Evolutionary conservation across 495 filamentous ascomycete species (phyloP).

Genomic region (Schizothecium vesticola): DNA sequence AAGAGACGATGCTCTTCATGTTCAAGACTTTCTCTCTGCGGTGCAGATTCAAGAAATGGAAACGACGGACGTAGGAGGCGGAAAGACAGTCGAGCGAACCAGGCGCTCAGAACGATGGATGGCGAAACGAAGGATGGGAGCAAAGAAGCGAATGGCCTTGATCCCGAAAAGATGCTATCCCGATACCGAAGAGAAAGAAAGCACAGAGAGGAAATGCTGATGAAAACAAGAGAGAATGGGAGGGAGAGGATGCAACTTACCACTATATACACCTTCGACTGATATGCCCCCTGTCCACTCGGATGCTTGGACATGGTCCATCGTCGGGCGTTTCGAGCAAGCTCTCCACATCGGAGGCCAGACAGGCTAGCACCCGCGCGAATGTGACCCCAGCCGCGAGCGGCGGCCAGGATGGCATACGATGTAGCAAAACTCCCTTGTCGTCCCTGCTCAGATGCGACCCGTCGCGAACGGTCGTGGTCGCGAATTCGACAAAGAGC

Average conservation of each 20-base stretch:
- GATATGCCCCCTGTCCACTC: constrained; percentile 3
- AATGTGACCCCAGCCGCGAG: background rate
- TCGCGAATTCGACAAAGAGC: background rate
- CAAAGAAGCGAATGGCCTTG: constrained; percentile 57
- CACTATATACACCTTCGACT: background rate
- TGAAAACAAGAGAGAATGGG: constrained; percentile 18
- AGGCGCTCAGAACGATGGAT: constrained; percentile 14
- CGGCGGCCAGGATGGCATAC: constrained; percentile 9
- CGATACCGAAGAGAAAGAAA: constrained; percentile 29
- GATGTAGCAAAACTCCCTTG: constrained; percentile 9
- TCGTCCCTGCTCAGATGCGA: constrained; percentile 6
- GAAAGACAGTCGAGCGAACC: constrained; percentile 14
- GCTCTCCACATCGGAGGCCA: constrained; percentile 1
- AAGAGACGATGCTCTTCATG: constrained; percentile 46
- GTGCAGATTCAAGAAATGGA: constrained; percentile 13
- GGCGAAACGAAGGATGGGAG: constrained; percentile 31
- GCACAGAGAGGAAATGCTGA: constrained; percentile 29
- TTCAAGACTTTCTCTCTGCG: constrained; percentile 17
- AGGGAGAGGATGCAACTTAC: constrained; percentile 5
- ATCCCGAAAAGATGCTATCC: constrained; percentile 32
- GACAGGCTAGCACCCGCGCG: background rate
- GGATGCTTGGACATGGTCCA: background rate
- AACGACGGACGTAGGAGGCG: constrained; percentile 14
- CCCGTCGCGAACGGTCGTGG: background rate
- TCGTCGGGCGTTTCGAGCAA: background rate